Evolutionary conservation across 805 yeast genomes (phyloP), one percentile per base, ranked within the genome.

Genomic region (Wickerhamiella shivajii): DNA sequence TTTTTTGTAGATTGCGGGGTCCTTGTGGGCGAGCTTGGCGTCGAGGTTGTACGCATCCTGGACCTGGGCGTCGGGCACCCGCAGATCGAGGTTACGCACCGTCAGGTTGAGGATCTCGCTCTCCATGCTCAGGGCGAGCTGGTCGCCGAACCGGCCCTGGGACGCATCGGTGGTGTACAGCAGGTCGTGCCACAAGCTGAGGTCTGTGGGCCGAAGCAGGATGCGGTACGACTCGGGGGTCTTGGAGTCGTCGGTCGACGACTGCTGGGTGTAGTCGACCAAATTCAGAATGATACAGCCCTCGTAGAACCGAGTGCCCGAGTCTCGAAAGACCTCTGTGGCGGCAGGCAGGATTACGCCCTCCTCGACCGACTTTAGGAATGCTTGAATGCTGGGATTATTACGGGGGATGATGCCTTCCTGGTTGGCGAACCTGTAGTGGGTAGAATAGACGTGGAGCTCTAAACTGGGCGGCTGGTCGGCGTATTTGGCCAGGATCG

Each of bases 341-440:
- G 87, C 72, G 10, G 92, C 81, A 25, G 81, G 78, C 1, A 96
- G 95, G 10, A 87, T 80, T 46, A 74, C 76, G 33, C 87, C 93
- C 36, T 69, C 62, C 11, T 84, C 75, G 8, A 87, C 77, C 48
- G 74, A 78, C 42, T 75, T 73, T 39, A 87, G 58, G 46, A 90
- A 90, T 41, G 75, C 42, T 37, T 75, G 77, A 31, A 81, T 69
- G 50, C 79, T 68, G 11, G 81, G 77, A 39, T 80, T 78, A 46
- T 68, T 68, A 49, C 77, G 77, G 5, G 93, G 84, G 25, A 90
- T 77, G 31, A 79, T 68, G 6, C 92, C 83, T 45, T 85, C 96
- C 33, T 78, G 87, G 43, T 79, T 80, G 41, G 93, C 92, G 59
- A 87, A 85, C 40, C 93, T 69, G 53, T 74, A 87, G 56, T 85